phyloP scores from a whole-genome alignment of 768 basidiomycete genomes.

The Auricularia auricula-judae region DNA sequence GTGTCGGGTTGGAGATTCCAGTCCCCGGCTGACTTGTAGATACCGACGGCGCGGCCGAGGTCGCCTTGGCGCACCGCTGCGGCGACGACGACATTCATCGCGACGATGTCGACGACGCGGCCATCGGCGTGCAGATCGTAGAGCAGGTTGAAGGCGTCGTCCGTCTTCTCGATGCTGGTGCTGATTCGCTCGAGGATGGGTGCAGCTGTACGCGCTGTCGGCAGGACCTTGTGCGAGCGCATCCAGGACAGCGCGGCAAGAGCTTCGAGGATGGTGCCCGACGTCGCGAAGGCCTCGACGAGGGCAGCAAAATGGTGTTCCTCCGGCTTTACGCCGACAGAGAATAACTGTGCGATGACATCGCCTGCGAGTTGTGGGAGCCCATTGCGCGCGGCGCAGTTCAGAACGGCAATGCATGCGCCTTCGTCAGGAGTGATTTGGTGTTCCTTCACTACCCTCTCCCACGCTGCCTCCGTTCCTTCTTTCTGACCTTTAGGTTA shows the following conservation, averaged over 20 bases:
- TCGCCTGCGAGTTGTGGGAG: constrained; percentile 56
- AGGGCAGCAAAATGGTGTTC: constrained; percentile 74
- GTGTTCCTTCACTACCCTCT: constrained; percentile 39
- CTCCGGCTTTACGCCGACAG: constrained; percentile 34
- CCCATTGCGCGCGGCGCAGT: constrained; percentile 66
- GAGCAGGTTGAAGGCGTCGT: constrained; percentile 51
- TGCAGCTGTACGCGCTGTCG: constrained; percentile 38
- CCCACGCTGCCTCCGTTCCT: constrained; percentile 57
- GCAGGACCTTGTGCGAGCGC: constrained; percentile 39
- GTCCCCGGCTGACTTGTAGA: constrained; percentile 53
- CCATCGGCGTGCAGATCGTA: constrained; percentile 48
- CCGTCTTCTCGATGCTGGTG: constrained; percentile 35
- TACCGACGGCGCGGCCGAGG: constrained; percentile 64
- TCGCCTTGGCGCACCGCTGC: constrained; percentile 53
- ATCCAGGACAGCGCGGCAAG: constrained; percentile 48
- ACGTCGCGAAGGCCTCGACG: constrained; percentile 59
- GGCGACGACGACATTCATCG: constrained; percentile 56
- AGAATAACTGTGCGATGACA: constrained; percentile 46
- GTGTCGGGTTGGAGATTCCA: constrained; percentile 46
- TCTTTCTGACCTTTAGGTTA: constrained; percentile 35
- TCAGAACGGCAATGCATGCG: constrained; percentile 52
- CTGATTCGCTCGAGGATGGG: constrained; percentile 44
- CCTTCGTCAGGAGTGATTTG: constrained; percentile 64
- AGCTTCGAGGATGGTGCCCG: constrained; percentile 49
- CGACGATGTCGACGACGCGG: constrained; percentile 39